Conservation (phyloP, 495 filamentous ascomycete genomes). For the Penicillium riverlandense region DNA sequence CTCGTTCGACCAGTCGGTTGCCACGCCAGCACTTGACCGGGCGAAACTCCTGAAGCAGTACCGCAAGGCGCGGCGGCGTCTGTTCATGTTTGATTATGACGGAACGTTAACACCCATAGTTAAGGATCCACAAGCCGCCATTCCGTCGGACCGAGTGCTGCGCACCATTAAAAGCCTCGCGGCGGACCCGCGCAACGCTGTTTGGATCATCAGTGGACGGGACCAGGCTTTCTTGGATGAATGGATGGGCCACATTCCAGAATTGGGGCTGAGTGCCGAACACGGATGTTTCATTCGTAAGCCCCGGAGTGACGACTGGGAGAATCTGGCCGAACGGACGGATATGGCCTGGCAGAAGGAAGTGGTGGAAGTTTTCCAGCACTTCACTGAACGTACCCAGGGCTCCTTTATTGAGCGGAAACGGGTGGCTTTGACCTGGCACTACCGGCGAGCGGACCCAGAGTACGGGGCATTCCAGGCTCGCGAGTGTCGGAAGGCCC, state of each 20-base stretch:
- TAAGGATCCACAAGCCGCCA: conserved; percentile 74
- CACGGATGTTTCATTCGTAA: conserved; percentile 90
- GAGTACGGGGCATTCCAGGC: conserved; percentile 72
- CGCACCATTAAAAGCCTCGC: conserved; percentile 72
- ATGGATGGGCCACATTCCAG: conserved; percentile 77
- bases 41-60: conserved; percentile 63
- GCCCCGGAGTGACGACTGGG: conserved; percentile 67
- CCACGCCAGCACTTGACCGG: conserved; percentile 75
- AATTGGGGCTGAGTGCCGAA: conserved; percentile 86
- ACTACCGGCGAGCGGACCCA: conserved; percentile 85
- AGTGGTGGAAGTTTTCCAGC: conserved; percentile 71
- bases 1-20: conserved; percentile 63
- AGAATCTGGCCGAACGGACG: conserved; percentile 71
- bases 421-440: conserved; percentile 89
- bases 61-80: conserved; percentile 58
- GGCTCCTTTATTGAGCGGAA: conserved; percentile 93
- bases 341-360: conserved; percentile 88
- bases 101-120: conserved; percentile 97
- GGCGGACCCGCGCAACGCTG: conserved; percentile 68
- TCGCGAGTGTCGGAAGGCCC: conserved; percentile 64
- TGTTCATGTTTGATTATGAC: conserved; percentile 99
- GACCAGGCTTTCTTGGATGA: conserved; percentile 83
- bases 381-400: conserved; percentile 75
- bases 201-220: conserved; percentile 97
- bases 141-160: conserved; percentile 76